Percentiles rank a stretch among this genome's conserved stretches.
phyloP scores from a whole-genome alignment of 1,139 yeast species.

The Geotrichum phurueaensis region DNA sequence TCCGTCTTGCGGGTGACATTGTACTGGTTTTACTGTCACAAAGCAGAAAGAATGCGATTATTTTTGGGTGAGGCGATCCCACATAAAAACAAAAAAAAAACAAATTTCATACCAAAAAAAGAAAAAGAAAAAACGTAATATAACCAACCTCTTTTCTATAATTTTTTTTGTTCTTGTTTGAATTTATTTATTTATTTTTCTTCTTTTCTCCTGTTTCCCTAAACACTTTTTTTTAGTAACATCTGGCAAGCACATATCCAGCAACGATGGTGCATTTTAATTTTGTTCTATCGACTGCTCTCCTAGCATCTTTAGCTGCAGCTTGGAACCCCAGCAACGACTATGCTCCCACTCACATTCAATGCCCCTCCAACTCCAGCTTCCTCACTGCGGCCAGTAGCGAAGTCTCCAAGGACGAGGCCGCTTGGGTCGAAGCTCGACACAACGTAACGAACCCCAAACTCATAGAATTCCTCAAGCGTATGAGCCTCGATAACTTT shows the following conservation, averaged over 20 bases:
- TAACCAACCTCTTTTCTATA: too few species aligned
- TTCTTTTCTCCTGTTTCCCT: too few species aligned
- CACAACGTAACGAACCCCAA: slow-evolving; percentile 49
- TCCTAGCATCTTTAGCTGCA: not conserved
- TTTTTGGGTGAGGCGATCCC: too few species aligned
- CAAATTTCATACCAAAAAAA: too few species aligned
- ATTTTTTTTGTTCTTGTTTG: too few species aligned
- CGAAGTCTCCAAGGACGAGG: slow-evolving; percentile 23
- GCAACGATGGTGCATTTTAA: not conserved
- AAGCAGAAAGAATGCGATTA: too few species aligned
- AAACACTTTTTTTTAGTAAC: too few species aligned
- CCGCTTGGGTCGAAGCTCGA: slow-evolving; percentile 35
- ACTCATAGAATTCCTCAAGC: slow-evolving; percentile 49
- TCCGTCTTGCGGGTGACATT: too few species aligned
- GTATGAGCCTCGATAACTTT: slow-evolving; percentile 56
- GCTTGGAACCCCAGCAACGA: slow-evolving; percentile 17
- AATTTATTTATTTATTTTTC: too few species aligned
- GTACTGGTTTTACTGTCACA: too few species aligned
- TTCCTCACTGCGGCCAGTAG: slow-evolving; percentile 23
- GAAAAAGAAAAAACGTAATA: too few species aligned
- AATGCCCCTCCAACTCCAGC: slow-evolving; percentile 24
- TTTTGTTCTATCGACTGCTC: not conserved
- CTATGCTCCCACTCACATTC: slow-evolving; percentile 28
- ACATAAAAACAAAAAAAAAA: too few species aligned
- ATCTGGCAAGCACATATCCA: not conserved